phyloP scores from a whole-genome alignment of 352 stramenopile genomes.

The Phytophthora citricola region DNA sequence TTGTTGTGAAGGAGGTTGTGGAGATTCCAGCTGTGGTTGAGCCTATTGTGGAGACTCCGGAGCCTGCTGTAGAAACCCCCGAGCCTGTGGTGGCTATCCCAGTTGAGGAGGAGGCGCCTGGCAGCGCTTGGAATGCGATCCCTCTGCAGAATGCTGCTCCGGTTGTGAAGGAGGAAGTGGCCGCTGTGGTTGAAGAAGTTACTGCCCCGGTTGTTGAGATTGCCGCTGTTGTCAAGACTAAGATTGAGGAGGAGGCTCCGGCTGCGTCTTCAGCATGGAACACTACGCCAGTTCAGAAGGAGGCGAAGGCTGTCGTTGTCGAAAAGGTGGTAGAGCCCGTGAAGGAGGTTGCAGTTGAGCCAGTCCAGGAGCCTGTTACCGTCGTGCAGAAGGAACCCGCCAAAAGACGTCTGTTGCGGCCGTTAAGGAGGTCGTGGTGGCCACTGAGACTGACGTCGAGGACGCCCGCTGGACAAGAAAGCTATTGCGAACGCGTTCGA shows the following conservation, averaged over 20 bases:
- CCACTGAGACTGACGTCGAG: slow-evolving; percentile 21
- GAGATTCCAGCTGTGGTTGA: slow-evolving; percentile 15
- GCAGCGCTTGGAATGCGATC: slow-evolving; percentile 32
- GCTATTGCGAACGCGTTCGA: slow-evolving; percentile 42
- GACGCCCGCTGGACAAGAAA: slow-evolving; percentile 35
- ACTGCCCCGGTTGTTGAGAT: slow-evolving; percentile 9
- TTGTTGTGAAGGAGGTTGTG: not conserved
- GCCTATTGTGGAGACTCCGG: slow-evolving; percentile 7
- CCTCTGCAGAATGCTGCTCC: slow-evolving; percentile 21
- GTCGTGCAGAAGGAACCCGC: slow-evolving; percentile 15
- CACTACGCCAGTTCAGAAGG: slow-evolving; percentile 26
- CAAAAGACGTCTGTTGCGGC: slow-evolving; percentile 8
- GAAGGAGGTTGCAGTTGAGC: slow-evolving; percentile 17
- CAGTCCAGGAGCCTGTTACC: slow-evolving; percentile 13
- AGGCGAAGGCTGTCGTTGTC: slow-evolving; percentile 13
- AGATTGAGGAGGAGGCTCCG: slow-evolving; percentile 23
- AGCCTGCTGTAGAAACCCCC: slow-evolving; percentile 8
- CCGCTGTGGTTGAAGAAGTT: slow-evolving; percentile 14
- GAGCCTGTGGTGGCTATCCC: slow-evolving; percentile 3
- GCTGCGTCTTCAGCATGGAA: slow-evolving; percentile 36
- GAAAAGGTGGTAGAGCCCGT: slow-evolving; percentile 19
- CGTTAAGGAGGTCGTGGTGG: slow-evolving; percentile 29
- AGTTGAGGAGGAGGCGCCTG: slow-evolving; percentile 24
- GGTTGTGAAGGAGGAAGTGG: slow-evolving; percentile 24
- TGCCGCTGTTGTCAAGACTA: slow-evolving; percentile 16